Conservation (phyloP, 768 basidiomycete species). For the Clathrus columnatus region DNA sequence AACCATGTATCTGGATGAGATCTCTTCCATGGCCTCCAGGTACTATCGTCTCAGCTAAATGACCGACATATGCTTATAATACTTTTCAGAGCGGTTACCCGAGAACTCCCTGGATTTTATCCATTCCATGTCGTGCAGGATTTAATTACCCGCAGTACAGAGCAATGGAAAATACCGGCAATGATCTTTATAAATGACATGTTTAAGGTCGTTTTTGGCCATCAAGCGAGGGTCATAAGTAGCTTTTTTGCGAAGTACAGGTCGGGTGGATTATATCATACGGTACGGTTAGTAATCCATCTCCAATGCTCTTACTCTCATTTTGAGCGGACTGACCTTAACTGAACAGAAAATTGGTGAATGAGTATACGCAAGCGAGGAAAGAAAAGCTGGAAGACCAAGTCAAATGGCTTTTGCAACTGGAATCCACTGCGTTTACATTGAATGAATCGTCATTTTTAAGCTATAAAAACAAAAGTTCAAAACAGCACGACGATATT, state of each 20-base stretch:
- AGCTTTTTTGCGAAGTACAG: conserved; percentile 44
- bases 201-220: conserved; percentile 26
- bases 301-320: not conserved
- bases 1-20: conserved; percentile 44
- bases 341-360: conserved; percentile 36
- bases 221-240: conserved; percentile 35
- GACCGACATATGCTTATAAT: not conserved
- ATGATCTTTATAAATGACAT: conserved; percentile 35
- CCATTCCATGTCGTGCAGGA: conserved; percentile 4
- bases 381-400: conserved; percentile 29
- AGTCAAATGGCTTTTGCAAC: conserved; percentile 39
- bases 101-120: conserved; percentile 7
- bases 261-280: conserved; percentile 42
- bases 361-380: conserved; percentile 41
- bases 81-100: not conserved
- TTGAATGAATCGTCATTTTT: conserved; percentile 43
- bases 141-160: conserved; percentile 6
- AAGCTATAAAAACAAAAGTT: conserved; percentile 41
- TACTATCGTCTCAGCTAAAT: conserved; percentile 16
- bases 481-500: conserved; percentile 34
- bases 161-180: conserved; percentile 28
- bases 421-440: conserved; percentile 44
- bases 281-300: conserved; percentile 35
- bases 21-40: conserved; percentile 38
- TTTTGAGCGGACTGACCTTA: not conserved